phyloP scores from a whole-genome alignment of 2,329 filamentous ascomycete species.

The Venturia effusa region DNA sequence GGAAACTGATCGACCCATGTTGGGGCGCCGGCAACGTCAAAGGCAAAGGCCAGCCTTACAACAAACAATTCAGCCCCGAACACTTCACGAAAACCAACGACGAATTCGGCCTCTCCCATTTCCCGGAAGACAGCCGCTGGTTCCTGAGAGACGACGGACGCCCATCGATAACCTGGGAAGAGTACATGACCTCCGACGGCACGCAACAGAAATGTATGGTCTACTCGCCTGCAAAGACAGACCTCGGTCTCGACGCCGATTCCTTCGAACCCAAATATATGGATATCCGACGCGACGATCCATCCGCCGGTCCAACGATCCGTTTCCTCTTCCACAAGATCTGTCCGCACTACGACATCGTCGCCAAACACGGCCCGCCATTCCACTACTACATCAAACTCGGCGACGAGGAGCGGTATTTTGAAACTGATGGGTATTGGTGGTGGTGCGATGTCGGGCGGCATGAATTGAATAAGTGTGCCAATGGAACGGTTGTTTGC shows the following conservation, averaged over 20 bases:
- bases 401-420: conserved; percentile 54
- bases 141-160: conserved; percentile 69
- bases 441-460: conserved; percentile 67
- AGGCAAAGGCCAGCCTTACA: conserved; percentile 46
- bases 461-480: conserved; percentile 36
- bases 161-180: conserved; percentile 57
- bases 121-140: conserved; percentile 53
- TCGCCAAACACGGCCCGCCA: conserved; percentile 40
- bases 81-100: conserved; percentile 58
- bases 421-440: conserved; percentile 61
- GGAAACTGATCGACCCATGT: conserved; percentile 86
- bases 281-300: conserved; percentile 50
- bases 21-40: conserved; percentile 77
- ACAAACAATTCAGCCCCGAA: conserved; percentile 54
- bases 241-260: conserved; percentile 41
- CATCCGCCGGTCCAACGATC: conserved; percentile 32
- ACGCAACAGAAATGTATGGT: conserved; percentile 34
- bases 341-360: conserved; percentile 76
- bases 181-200: conserved; percentile 53
- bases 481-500: conserved; percentile 33
- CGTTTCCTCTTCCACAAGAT: conserved; percentile 71
- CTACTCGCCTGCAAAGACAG: conserved; percentile 35
- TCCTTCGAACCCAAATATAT: conserved; percentile 52
- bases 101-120: conserved; percentile 72
- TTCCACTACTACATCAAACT: conserved; percentile 62